A percentile compares a stretch with the other conserved stretches of the same genome.
Evolutionary conservation across 192 early-diverging fungal species (phyloP).

Genomic region (Coemansia sp.): DNA sequence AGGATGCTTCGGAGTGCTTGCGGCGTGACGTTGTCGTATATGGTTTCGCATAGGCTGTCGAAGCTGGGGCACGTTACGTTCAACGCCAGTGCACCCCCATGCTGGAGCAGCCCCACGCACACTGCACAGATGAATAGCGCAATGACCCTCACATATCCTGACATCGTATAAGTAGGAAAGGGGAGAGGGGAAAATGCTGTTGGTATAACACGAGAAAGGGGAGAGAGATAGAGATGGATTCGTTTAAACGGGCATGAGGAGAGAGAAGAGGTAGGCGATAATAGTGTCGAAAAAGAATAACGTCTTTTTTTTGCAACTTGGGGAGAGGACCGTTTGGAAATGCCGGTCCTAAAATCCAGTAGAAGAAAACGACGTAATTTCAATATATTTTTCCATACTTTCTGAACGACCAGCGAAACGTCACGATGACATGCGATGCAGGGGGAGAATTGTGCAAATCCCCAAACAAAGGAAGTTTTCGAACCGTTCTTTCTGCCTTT

Average conservation of each 20-base stretch:
- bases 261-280: not conserved
- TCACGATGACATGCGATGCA: too few relatives aligned
- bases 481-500: too few relatives aligned
- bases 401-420: too few relatives aligned
- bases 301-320: not conserved
- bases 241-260: not conserved
- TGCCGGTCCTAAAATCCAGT: too few relatives aligned
- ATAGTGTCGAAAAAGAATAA: not conserved
- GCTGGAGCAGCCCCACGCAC: slow-evolving; percentile 1
- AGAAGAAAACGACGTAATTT: too few relatives aligned
- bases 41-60: slow-evolving; percentile 19
- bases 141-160: not conserved
- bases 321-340: too few relatives aligned
- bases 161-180: not conserved
- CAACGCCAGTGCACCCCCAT: slow-evolving; percentile 6
- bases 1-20: slow-evolving; percentile 19
- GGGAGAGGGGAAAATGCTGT: not conserved
- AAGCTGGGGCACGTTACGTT: slow-evolving; percentile 34
- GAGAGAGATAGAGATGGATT: not conserved
- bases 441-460: too few relatives aligned
- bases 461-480: too few relatives aligned
- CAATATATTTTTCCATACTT: too few relatives aligned
- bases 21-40: slow-evolving; percentile 33
- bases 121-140: not conserved
- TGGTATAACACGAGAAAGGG: not conserved